phyloP scores from a whole-genome alignment of 108 stramenopile species.

The Cyclostephanos invisitatus region DNA sequence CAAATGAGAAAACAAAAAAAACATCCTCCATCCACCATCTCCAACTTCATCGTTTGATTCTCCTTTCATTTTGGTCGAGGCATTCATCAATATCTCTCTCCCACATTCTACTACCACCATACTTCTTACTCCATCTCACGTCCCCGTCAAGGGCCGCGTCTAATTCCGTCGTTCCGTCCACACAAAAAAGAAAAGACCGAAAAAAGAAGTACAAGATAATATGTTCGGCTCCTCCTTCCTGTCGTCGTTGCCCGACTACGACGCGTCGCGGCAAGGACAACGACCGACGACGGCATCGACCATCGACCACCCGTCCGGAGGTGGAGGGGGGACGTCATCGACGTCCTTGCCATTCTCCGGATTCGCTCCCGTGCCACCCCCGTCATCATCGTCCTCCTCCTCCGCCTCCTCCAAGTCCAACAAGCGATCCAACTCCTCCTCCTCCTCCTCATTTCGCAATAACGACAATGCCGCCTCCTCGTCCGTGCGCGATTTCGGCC shows the following conservation, averaged over 20 bases:
- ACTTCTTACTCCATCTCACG: no score
- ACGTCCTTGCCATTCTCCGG: not conserved
- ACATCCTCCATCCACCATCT: no score
- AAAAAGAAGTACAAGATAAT: no score
- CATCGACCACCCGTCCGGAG: not conserved
- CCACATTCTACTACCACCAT: no score
- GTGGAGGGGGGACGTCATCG: not conserved
- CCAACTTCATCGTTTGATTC: no score
- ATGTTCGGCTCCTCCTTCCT: slow-evolving; percentile 24
- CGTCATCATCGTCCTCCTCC: not conserved
- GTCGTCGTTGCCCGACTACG: slow-evolving; percentile 8
- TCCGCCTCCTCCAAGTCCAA: not conserved
- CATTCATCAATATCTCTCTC: no score
- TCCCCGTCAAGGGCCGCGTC: not conserved
- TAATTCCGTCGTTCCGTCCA: not conserved
- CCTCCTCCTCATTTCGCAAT: not conserved
- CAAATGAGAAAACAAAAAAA: no score
- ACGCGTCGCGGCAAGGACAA: not conserved
- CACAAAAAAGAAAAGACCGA: not conserved
- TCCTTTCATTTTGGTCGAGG: no score
- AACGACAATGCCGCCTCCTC: not conserved
- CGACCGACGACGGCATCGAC: not conserved
- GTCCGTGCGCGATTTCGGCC: not conserved
- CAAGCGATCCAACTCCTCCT: not conserved
- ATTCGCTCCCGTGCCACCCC: not conserved